A percentile compares a stretch with the other conserved stretches of the same genome.
phyloP scores from a whole-genome alignment of 495 filamentous ascomycete genomes.

The Penicillium coprophilum region DNA sequence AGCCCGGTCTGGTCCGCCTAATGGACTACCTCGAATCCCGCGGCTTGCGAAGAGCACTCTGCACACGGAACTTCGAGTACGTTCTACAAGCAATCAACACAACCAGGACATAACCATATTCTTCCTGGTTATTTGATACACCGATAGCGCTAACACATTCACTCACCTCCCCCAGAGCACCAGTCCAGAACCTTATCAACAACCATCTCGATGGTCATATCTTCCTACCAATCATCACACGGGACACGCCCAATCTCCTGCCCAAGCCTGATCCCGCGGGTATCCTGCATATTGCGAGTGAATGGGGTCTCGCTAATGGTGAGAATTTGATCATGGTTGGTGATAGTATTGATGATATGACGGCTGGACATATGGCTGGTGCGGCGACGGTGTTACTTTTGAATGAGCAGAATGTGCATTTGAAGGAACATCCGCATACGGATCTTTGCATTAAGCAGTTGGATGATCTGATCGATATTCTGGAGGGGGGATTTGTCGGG shows the following conservation, averaged over 20 bases:
- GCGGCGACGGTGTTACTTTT: constrained; percentile 85
- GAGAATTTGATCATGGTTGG: constrained; percentile 66
- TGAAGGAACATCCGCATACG: constrained; percentile 75
- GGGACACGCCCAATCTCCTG: constrained; percentile 64
- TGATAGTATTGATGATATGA: constrained; percentile 93
- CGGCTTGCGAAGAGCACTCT: constrained; percentile 73
- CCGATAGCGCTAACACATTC: constrained; percentile 1
- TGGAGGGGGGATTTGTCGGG: constrained; percentile 64
- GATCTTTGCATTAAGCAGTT: constrained; percentile 65
- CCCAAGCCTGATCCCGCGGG: constrained; percentile 91
- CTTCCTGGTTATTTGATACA: neutral
- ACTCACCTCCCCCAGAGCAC: constrained; percentile 41
- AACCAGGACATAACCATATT: neutral
- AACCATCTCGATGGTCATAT: constrained; percentile 66
- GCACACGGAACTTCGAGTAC: constrained; percentile 91
- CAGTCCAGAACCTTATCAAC: constrained; percentile 66
- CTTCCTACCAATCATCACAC: constrained; percentile 82
- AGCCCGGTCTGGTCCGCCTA: constrained; percentile 69
- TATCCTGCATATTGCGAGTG: constrained; percentile 75
- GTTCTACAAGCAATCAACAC: constrained; percentile 8
- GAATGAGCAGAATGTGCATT: constrained; percentile 73
- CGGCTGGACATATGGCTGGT: constrained; percentile 78
- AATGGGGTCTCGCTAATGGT: constrained; percentile 63
- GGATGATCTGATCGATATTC: constrained; percentile 68
- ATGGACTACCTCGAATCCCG: constrained; percentile 77